Percentiles rank a stretch among this genome's conserved stretches.
Evolutionary conservation across 2,329 filamentous ascomycete species (phyloP).

Genomic region (Periconia sp.): DNA sequence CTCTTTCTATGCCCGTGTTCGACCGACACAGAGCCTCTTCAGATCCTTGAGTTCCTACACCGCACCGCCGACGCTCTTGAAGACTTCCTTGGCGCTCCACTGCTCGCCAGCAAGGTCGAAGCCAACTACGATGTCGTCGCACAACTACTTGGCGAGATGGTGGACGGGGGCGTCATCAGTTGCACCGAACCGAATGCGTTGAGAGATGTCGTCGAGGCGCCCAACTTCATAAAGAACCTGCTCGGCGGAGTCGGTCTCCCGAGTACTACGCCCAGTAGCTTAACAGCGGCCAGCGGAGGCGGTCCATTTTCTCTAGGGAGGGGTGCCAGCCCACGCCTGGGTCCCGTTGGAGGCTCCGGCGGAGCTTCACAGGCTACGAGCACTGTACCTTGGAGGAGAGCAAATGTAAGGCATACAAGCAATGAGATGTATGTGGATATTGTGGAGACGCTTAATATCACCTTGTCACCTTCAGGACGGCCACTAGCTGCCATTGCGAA

Average conservation of each 20-base stretch:
- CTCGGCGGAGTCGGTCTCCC: constrained; percentile 85
- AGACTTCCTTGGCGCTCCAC: constrained; percentile 86
- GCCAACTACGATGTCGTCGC: constrained; percentile 90
- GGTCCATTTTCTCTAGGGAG: constrained; percentile 33
- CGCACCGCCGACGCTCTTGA: constrained; percentile 89
- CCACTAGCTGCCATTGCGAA: constrained; percentile 85
- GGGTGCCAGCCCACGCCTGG: constrained; percentile 20
- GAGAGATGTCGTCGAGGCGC: constrained; percentile 87
- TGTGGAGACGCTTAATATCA: constrained; percentile 85
- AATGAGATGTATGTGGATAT: constrained; percentile 98
- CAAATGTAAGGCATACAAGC: constrained; percentile 91
- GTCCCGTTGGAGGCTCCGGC: constrained; percentile 14
- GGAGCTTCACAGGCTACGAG: constrained; percentile 40
- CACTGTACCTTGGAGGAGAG: constrained; percentile 81
- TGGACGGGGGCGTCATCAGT: constrained; percentile 84
- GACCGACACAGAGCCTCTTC: constrained; percentile 81
- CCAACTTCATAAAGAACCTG: constrained; percentile 85
- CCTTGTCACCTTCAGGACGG: constrained; percentile 84
- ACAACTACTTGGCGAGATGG: constrained; percentile 93
- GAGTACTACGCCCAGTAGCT: constrained; percentile 41
- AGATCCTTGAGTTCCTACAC: constrained; percentile 92
- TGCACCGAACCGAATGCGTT: constrained; percentile 94
- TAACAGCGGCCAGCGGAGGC: constrained; percentile 26
- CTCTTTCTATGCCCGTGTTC: constrained; percentile 85
- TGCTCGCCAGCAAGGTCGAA: constrained; percentile 85